Evolutionary conservation across 768 basidiomycete species (phyloP), one percentile per base, ranked within the genome.

Genomic region (Tricholoma bakamatsutake): DNA sequence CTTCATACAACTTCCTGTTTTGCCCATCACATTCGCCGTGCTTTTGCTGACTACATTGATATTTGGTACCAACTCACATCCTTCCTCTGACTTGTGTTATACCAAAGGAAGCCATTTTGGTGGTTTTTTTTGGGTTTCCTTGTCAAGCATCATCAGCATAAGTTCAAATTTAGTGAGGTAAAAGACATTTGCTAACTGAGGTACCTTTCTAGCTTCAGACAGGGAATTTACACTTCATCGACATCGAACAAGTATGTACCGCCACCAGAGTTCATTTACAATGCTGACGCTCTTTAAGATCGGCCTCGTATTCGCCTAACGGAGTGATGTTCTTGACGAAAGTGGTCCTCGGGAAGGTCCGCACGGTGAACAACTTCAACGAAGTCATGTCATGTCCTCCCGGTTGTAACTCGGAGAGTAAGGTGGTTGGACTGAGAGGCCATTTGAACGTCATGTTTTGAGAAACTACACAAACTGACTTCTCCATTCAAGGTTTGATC

Each of bases 401-500:
- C 28, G 68, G 68, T 2, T 66, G 55, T 51, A 61, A 71, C 49
- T 71, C 70, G 34, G 70, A 69, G 51, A 53, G 61, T 55, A 17
- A n/a, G n/a, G n/a, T n/a, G n/a, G n/a, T n/a, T n/a, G n/a, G n/a
- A n/a, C n/a, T 35, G 5, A 30, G 18, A 31, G 48, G n/a, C 47
- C 31, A 43, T 1, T 40, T 28, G 12, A 13, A 40, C 42, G 12
- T 17, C 24, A 12, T 17, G 11, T 31, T 51, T 4, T 8, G n/a
- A 24, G 8, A 15, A n/a, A 8, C 28, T 28, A 15, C 15, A 4
- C n/a, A 4, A 27, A 31, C 21, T 40, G 9, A 18, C 17, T 17
- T 9, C 2, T 17, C 7, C 1, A 30, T 40, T 0, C 11, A 56
- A 90, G 88, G 90, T 76, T 79, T 92, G 63, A 90, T 88, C 68